phyloP scores from a whole-genome alignment of 805 yeast genomes.

The Schwanniomyces occidentalis region DNA sequence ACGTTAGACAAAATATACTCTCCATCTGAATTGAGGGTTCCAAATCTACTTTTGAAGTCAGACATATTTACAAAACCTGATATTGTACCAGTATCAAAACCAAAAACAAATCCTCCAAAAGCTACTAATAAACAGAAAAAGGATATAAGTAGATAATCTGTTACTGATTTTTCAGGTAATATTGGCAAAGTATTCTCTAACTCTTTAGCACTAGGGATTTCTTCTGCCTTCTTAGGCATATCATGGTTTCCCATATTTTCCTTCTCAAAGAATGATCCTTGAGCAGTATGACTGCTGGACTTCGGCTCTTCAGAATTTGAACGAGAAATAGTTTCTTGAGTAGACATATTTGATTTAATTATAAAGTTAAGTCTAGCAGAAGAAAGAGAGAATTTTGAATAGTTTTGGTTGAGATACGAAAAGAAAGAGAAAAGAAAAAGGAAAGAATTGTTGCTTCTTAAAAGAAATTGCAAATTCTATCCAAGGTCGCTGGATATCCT shows the following conservation, averaged over 20 bases:
- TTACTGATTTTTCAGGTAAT: constrained; percentile 23
- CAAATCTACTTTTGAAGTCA: constrained; percentile 54
- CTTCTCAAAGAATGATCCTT: constrained; percentile 20
- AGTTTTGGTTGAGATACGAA: too few species aligned
- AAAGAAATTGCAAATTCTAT: constrained; percentile 1
- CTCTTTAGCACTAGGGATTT: constrained; percentile 1
- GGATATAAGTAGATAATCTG: constrained; percentile 34
- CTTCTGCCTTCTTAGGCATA: neutral
- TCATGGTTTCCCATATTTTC: constrained; percentile 9
- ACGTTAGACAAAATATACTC: constrained; percentile 39
- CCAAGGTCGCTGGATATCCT: too few species aligned
- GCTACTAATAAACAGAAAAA: constrained; percentile 55
- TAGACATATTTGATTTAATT: neutral
- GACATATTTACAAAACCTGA: constrained; percentile 68
- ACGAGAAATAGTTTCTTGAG: neutral
- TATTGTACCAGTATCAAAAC: constrained; percentile 78
- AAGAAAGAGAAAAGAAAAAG: neutral
- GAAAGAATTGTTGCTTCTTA: neutral
- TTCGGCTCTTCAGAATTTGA: neutral
- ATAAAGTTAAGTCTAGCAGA: neutral
- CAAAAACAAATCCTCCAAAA: constrained; percentile 76
- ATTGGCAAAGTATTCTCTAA: constrained; percentile 7
- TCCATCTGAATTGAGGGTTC: constrained; percentile 42
- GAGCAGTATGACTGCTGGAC: constrained; percentile 27
- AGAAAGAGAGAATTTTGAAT: neutral